A percentile compares a stretch with the other conserved stretches of the same genome.
These are phyloP conservation scores for Neurospora intermedia DNA, from an alignment of 495 filamentous ascomycete species.

Conservation along the genomic window DNA sequence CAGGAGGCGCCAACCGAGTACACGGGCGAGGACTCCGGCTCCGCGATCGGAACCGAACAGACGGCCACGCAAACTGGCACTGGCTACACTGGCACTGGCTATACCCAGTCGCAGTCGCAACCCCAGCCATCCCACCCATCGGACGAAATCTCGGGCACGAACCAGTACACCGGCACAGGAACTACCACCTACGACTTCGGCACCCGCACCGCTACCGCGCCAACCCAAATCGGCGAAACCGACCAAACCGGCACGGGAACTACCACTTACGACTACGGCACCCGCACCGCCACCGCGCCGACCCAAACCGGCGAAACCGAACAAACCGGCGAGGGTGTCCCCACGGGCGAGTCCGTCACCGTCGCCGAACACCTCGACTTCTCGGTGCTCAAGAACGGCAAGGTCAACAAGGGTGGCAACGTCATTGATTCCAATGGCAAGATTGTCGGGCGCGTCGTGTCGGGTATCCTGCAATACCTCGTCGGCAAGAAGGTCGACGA, in stretches of 20 bases:
- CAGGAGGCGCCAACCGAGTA: background rate
- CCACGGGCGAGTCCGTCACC: constrained; percentile 2
- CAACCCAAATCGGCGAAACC: background rate
- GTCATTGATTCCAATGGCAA: constrained; percentile 63
- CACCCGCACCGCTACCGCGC: background rate
- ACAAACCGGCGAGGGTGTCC: background rate
- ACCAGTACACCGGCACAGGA: background rate
- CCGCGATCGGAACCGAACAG: background rate
- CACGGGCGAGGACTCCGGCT: background rate
- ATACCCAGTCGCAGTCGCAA: background rate
- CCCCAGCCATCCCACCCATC: background rate
- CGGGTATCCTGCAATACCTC: constrained; percentile 58
- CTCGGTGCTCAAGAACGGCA: constrained; percentile 52
- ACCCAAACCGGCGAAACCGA: background rate
- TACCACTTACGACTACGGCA: background rate
- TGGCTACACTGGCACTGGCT: background rate
- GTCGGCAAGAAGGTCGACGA: constrained; percentile 58
- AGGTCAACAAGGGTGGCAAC: constrained; percentile 71
- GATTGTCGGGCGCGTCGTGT: constrained; percentile 55
- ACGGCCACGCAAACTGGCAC: background rate
- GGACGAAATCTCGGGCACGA: background rate
- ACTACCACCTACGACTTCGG: background rate
- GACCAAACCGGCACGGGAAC: background rate
- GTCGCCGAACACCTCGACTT: constrained; percentile 40
- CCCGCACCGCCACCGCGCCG: background rate